Evolutionary conservation across 257 asterid species (phyloP).

Genomic region (Nicotiana attenuata): DNA sequence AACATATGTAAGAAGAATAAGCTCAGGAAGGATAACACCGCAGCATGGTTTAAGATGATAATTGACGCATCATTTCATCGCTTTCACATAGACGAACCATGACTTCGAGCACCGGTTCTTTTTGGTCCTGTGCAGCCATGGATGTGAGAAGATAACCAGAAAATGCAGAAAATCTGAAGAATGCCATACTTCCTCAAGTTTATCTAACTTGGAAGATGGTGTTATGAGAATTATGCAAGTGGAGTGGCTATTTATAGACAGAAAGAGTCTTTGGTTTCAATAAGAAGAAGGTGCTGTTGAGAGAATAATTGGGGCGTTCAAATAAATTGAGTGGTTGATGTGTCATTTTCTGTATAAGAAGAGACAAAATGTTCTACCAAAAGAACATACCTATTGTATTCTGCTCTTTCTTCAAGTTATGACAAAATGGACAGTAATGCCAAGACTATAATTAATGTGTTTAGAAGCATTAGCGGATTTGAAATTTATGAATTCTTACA

Average conservation of each 20-base stretch:
- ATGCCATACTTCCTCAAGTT: background rate
- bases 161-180: background rate
- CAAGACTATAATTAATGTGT: background rate
- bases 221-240: background rate
- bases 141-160: background rate
- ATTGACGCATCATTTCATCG: background rate
- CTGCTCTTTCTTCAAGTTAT: background rate
- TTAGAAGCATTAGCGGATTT: too few species aligned
- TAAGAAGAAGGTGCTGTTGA: background rate
- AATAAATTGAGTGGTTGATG: conserved; percentile 6
- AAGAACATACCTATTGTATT: background rate
- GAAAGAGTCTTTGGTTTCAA: background rate
- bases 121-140: background rate
- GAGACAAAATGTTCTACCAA: conserved; percentile 3
- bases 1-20: background rate
- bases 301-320: background rate
- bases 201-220: background rate
- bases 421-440: too few species aligned
- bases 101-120: background rate
- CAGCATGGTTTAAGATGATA: background rate
- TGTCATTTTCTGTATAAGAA: background rate
- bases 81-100: background rate
- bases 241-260: background rate
- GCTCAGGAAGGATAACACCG: conserved; percentile 10
- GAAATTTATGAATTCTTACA: too few species aligned